Evolutionary conservation across 2,329 filamentous ascomycete genomes (phyloP).

Genomic region (Chrysoporthe austroafricana): DNA sequence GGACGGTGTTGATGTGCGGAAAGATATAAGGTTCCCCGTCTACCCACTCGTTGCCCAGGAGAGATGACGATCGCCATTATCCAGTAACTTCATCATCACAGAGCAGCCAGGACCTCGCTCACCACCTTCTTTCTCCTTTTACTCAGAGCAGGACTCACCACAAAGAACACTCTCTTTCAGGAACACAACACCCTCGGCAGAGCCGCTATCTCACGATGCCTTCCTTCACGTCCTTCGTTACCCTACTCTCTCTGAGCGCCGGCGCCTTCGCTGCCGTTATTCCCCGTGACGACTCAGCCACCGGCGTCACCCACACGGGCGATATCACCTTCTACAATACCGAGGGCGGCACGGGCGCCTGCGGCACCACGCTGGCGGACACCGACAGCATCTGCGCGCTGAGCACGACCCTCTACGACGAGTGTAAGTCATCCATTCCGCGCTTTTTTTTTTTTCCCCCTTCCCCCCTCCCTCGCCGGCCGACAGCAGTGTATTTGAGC

Average conservation of each 20-base stretch:
- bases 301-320: slow-evolving; percentile 3
- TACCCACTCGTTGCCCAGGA: neutral
- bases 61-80: neutral
- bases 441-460: no score
- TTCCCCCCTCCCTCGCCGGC: neutral
- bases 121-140: neutral
- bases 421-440: slow-evolving; percentile 1
- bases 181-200: neutral
- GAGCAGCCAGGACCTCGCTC: neutral
- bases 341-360: slow-evolving; percentile 8
- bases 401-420: slow-evolving; percentile 7
- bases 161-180: neutral
- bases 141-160: slow-evolving; percentile 6
- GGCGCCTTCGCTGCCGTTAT: slow-evolving; percentile 3
- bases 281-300: slow-evolving; percentile 7
- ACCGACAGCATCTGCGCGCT: slow-evolving; percentile 8
- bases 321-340: slow-evolving; percentile 19
- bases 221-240: neutral
- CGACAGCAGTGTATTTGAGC: no score
- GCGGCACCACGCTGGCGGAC: slow-evolving; percentile 14
- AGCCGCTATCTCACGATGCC: neutral
- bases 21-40: neutral
- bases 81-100: neutral
- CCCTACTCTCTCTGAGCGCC: neutral
- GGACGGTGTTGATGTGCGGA: neutral